Base-by-base conservation (phyloP, 805 yeast genomes). In the Crinitomyces ghanaensis region DNA sequence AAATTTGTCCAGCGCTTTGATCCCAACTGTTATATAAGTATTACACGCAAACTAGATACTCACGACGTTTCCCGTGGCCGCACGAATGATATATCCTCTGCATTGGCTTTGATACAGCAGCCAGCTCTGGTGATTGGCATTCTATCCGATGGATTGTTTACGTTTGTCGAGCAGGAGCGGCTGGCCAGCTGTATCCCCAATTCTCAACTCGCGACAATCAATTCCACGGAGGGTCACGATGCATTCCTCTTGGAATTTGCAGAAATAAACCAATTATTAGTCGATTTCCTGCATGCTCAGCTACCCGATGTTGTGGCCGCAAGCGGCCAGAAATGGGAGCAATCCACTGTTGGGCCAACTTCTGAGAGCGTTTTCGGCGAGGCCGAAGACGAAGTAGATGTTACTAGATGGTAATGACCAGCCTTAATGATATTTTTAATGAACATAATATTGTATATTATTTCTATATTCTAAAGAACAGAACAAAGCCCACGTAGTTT, bases 211-310 rank as follows among this genome's bases (percentile, higher is more conserved):
- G 74, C 76, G 44, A 73, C 74, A 47, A 76, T 91, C 27, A 72
- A 80, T 41, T 85, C 96, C 1, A 91, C 88, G 8, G 98, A 91
- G 48, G 98, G 98, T 12, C 98, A 91, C 51, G 98, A 91, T 61
- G 98, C 97, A 2, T 91, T 91, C 51, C 60, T 91, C 39, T 64
- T 91, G 30, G 98, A 91, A 56, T 91, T 91, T 55, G 77, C 73
- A 31, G 72, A 74, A 33, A 84, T 91, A 37, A 82, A 91, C 53
- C 63, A 69, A 23, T 63, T 77, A 42, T 74, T 93, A 34, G 57
- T 70, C 28, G 70, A 70, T 3, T 91, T 88, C 56, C 65, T 88
- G 49, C 59, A 57, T 16, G 56, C 60, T 26, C 63, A 74, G 36
- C 58, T 77, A 35, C 66, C 75, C 2, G 80, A 74, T 19, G 63